Evolutionary conservation across 2,329 filamentous ascomycete genomes (phyloP), one percentile per base, ranked within the genome.

Genomic region (Diaporthe caulivora): DNA sequence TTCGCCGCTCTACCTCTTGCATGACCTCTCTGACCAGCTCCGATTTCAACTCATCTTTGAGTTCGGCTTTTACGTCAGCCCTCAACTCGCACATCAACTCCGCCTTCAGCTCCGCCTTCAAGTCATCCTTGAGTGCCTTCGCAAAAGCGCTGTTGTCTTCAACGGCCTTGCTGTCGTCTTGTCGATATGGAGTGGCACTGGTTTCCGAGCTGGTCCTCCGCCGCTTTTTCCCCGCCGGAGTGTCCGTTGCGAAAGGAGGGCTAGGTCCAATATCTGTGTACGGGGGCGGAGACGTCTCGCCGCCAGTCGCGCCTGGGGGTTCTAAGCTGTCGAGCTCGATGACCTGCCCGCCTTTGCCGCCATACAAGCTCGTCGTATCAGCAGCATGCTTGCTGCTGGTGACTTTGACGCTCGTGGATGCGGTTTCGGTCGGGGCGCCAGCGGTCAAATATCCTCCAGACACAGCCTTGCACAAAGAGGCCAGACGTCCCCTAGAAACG

Each of bases 361-460:
- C 70, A 18, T 74, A 74, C 17, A 74, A n/a, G 37, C 73, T 74
- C 11, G 53, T 24, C n/a, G 54, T 64, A 29, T 74, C 73, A 51
- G 68, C 68, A 53, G 68, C 55, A 31, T 71, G 55, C 31, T 62
- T 71, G 68, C 51, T 71, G 34, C 68, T 71, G 18, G 26, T 18
- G 15, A 71, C 44, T 3, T 9, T 31, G 9, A 26, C n/a, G n/a
- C 31, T 5, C 17, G 44, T 18, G 3, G 55, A 53, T n/a, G 55
- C 10, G 6, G 3, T 18, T 31, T 40, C 55, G n/a, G 44, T 24
- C 8, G 31, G 29, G 15, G 21, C 42, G 17, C 44, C 3, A 11
- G 18, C n/a, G 21, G 31, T 24, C 21, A 9, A 18, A 7, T 26
- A 11, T 1, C 54, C 44, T 51, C 15, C 13, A 6, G 44, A 60